Evolutionary conservation across 2,329 filamentous ascomycete species (phyloP).

Genomic region (Talaromyces verruculosus): DNA sequence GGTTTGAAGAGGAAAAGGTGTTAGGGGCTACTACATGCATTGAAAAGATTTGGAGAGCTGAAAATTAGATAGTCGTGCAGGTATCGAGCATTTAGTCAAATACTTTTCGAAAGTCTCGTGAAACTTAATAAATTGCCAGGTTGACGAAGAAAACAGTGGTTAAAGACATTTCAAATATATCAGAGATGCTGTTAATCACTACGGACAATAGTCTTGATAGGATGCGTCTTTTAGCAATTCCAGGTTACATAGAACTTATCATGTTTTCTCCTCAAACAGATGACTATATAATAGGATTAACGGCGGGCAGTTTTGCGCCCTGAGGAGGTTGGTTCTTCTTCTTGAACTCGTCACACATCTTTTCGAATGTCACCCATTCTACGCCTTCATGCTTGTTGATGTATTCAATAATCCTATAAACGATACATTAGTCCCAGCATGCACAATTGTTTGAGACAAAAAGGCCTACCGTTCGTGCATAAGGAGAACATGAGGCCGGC

Average conservation of each 20-base stretch:
- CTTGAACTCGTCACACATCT: conserved; percentile 74
- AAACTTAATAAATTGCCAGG: too few relatives aligned
- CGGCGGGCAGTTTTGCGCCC: not conserved
- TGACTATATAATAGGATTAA: not conserved
- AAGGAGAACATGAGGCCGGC: conserved; percentile 68
- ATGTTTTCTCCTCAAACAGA: not conserved
- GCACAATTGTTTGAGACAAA: too few relatives aligned
- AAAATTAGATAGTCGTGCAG: not conserved
- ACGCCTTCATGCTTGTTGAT: conserved; percentile 61
- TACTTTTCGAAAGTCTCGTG: too few relatives aligned
- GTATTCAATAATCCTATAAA: conserved; percentile 60
- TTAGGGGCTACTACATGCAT: conserved; percentile 46
- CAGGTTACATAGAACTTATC: not conserved
- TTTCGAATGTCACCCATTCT: conserved; percentile 57
- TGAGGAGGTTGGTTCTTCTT: conserved; percentile 50
- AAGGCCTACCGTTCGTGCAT: conserved; percentile 66
- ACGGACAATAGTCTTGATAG: too few relatives aligned
- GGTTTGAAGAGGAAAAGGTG: conserved; percentile 58
- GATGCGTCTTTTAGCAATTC: too few relatives aligned
- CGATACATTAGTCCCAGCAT: conserved; percentile 15
- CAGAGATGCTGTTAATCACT: too few relatives aligned
- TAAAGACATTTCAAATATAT: not conserved
- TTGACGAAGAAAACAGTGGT: too few relatives aligned
- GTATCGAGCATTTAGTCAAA: too few relatives aligned
- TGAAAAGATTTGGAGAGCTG: conserved; percentile 29